Evolutionary conservation across 768 basidiomycete genomes (phyloP).

Genomic region (Russula virescens): DNA sequence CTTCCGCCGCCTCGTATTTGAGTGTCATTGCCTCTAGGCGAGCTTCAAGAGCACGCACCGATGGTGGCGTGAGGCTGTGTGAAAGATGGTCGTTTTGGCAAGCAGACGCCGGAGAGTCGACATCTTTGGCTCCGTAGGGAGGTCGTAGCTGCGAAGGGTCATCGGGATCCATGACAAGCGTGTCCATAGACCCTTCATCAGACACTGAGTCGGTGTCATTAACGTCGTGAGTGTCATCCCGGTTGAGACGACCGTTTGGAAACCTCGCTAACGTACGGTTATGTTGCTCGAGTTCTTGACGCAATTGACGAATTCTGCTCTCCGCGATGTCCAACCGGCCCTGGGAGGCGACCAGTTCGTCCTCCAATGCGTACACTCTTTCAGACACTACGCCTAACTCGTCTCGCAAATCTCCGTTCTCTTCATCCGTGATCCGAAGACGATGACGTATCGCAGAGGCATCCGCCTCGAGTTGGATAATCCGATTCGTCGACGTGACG

Average conservation of each 20-base stretch:
- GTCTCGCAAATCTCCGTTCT: conserved; percentile 16
- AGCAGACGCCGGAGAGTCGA: background rate
- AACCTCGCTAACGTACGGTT: background rate
- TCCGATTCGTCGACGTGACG: conserved; percentile 22
- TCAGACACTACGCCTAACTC: conserved; percentile 5
- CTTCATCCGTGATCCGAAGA: conserved; percentile 8
- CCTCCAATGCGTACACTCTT: conserved; percentile 18
- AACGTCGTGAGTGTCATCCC: conserved; percentile 3
- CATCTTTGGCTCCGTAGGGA: conserved; percentile 1
- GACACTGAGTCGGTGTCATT: conserved; percentile 16
- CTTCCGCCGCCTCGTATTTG: conserved; percentile 22
- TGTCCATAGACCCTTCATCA: conserved; percentile 22
- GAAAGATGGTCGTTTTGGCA: background rate
- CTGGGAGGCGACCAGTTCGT: conserved; percentile 8
- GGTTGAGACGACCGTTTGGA: background rate
- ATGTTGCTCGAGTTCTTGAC: conserved; percentile 15
- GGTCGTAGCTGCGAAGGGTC: background rate
- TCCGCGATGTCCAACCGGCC: conserved; percentile 12
- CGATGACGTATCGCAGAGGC: conserved; percentile 8
- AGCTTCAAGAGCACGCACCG: background rate
- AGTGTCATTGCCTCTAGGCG: conserved; percentile 22
- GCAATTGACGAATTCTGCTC: conserved; percentile 6
- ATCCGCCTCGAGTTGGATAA: conserved; percentile 24
- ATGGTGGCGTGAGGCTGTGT: background rate
- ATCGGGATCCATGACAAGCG: conserved; percentile 19